Conservation (phyloP, 1,284 basidiomycete genomes). For the Ustilago nuda region DNA sequence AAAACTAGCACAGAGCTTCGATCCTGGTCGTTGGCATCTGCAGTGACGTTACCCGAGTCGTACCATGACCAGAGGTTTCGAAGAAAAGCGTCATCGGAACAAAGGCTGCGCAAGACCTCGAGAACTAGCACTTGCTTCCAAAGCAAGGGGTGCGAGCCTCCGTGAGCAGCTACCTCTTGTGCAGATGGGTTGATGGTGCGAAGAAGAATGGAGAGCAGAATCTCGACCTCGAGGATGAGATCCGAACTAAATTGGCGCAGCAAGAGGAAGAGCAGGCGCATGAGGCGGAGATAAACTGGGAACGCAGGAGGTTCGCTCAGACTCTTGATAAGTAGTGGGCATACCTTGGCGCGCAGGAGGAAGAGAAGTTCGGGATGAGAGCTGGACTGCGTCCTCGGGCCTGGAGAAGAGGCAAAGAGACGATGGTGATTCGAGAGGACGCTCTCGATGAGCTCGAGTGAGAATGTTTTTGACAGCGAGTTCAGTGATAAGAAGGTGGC, state of each 20-base stretch:
- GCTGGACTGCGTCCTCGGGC: slow-evolving; percentile 4
- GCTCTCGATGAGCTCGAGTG: slow-evolving; percentile 94
- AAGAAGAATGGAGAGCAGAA: slow-evolving; percentile 65
- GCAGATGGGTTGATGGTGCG: slow-evolving; percentile 42
- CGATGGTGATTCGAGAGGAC: slow-evolving; percentile 93
- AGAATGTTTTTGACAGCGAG: slow-evolving; percentile 91
- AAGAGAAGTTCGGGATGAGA: slow-evolving; percentile 82
- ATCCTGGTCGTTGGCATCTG: slow-evolving; percentile 4
- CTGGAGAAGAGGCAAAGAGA: slow-evolving; percentile 73
- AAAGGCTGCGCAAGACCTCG: slow-evolving; percentile 63
- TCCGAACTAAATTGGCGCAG: slow-evolving; percentile 90
- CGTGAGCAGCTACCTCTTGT: slow-evolving; percentile 35
- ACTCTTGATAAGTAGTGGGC: slow-evolving; percentile 86
- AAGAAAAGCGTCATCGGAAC: slow-evolving; percentile 59
- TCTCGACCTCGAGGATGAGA: slow-evolving; percentile 66
- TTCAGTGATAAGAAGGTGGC: slow-evolving; percentile 86
- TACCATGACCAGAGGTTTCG: slow-evolving; percentile 65
- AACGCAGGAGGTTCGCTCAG: slow-evolving; percentile 80
- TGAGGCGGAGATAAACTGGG: slow-evolving; percentile 87
- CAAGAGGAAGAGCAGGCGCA: slow-evolving; percentile 90
- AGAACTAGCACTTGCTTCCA: slow-evolving; percentile 67
- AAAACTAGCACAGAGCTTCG: slow-evolving; percentile 50
- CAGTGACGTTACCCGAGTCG: slow-evolving; percentile 28
- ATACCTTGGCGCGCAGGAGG: slow-evolving; percentile 86
- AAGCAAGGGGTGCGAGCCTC: slow-evolving; percentile 31